Base-by-base conservation (phyloP, 1,284 basidiomycete species). In the Malassezia obtusa region DNA sequence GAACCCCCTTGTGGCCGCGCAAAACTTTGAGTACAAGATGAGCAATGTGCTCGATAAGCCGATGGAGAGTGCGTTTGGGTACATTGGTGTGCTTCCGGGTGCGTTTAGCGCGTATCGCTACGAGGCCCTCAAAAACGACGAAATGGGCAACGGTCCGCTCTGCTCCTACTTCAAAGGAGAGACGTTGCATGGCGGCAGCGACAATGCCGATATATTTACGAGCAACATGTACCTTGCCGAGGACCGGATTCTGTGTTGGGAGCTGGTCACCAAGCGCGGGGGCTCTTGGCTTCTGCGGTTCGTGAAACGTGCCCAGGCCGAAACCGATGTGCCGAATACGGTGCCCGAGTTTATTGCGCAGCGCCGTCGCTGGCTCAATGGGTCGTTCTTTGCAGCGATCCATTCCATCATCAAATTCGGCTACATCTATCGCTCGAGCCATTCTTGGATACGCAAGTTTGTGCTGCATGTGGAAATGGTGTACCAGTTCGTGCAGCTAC, bases 161-260 rank as follows among this genome's bases (percentile, higher is more conserved):
- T 86, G 87, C 0, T 89, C 86, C 0, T 99, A 98, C 76, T 98
- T 98, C 79, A 90, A 94, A 73, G 92, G 94, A 25, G 94, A 99
- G 74, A 82, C 87, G 30, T 76, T 95, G 43, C 84, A 89, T 62
- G 89, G 89, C 8, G 53, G 53, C 17, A 31, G 28, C 10, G 82
- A 84, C 21, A 88, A 94, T 65, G 89, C 90, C 0, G 88, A 94
- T 68, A 89, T 95, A 36, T 96, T 95, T 74, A 94, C 88, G 0
- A 89, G 86, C 35, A 79, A 79, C 64, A 71, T 71, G 68, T 71
- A 73, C 37, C 62, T 73, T 12, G 70, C 60, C 31, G 75, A 76
- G 52, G 76, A 92, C 82, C 87, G 94, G 54, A 96, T 98, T 49
- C 37, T 67, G 31, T 98, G 92, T 71, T 99, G 95, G 68, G 92